Evolutionary conservation across 2,329 filamentous ascomycete genomes (phyloP).

Genomic region (Pezicula carpinea): DNA sequence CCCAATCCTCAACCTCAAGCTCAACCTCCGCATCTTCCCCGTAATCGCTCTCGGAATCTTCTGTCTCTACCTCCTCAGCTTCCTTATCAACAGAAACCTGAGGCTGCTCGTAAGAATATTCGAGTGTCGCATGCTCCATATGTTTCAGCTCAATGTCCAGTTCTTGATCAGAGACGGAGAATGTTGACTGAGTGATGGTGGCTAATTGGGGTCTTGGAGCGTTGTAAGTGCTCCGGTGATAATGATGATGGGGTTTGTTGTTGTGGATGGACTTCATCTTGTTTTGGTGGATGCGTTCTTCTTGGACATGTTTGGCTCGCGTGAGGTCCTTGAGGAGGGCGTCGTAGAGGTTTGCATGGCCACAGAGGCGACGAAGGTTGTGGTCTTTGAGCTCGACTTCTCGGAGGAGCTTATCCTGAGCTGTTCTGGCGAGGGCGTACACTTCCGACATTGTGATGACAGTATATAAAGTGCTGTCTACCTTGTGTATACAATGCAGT

Average conservation of each 20-base stretch:
- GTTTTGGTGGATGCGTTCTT: background rate
- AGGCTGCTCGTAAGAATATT: too few species aligned
- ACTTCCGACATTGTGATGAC: background rate
- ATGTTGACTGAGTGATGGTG: too few species aligned
- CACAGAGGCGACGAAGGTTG: slow-evolving; percentile 9
- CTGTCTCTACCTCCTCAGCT: background rate
- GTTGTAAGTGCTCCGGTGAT: too few species aligned
- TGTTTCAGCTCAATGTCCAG: too few species aligned
- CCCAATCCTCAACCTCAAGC: too few species aligned
- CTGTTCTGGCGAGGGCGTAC: slow-evolving; percentile 9
- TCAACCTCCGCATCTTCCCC: background rate
- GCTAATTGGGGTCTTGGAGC: too few species aligned
- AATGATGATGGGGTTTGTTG: background rate
- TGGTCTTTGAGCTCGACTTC: slow-evolving; percentile 7
- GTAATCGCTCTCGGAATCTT: background rate
- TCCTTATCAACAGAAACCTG: background rate
- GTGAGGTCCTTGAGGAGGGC: slow-evolving; percentile 1
- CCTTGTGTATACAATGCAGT: too few species aligned
- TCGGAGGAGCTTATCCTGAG: slow-evolving; percentile 6
- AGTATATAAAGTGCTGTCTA: too few species aligned
- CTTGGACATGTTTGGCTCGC: background rate
- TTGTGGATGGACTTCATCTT: background rate
- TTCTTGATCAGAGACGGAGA: too few species aligned
- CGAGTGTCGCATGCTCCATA: too few species aligned
- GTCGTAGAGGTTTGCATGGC: slow-evolving; percentile 12